Percentiles rank a stretch among this genome's conserved stretches.
These are phyloP conservation scores for Neurospora sp. DNA, from an alignment of 495 filamentous ascomycete genomes.

Conservation along the genomic window DNA sequence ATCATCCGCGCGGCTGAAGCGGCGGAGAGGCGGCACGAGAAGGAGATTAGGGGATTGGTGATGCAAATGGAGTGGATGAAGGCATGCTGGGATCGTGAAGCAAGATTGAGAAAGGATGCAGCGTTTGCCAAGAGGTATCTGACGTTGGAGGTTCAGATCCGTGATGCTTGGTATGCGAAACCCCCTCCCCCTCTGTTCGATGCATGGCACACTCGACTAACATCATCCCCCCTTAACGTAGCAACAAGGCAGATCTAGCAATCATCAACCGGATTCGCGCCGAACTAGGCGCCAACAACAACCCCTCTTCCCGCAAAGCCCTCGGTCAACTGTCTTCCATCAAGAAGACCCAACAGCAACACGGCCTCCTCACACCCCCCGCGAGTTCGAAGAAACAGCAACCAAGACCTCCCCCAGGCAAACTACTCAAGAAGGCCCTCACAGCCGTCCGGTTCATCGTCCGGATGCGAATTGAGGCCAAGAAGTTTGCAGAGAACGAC, in stretches of 20 bases:
- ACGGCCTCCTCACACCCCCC: background rate
- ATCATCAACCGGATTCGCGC: conserved; percentile 65
- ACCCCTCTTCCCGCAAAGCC: conserved; percentile 21
- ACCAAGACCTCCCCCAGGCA: background rate
- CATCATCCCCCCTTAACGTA: conserved; percentile 22
- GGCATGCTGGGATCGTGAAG: conserved; percentile 67
- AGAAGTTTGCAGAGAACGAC: conserved; percentile 31
- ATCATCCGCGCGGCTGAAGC: conserved; percentile 42
- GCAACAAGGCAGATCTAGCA: conserved; percentile 83
- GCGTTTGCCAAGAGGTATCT: conserved; percentile 72
- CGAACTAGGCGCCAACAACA: conserved; percentile 18
- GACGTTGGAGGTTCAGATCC: conserved; percentile 70
- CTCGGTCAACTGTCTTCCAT: conserved; percentile 10
- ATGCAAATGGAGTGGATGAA: conserved; percentile 87
- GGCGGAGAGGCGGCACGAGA: conserved; percentile 54
- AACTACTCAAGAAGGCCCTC: conserved; percentile 19
- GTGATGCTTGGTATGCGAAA: conserved; percentile 66
- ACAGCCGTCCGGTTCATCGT: conserved; percentile 30
- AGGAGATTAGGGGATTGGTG: conserved; percentile 72
- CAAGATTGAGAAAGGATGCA: conserved; percentile 64
- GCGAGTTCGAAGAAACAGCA: conserved; percentile 7
- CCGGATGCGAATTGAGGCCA: conserved; percentile 31
- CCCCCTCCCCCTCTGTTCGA: conserved; percentile 1
- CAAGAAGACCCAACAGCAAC: background rate
- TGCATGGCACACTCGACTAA: background rate